phyloP scores from a whole-genome alignment of 495 filamentous ascomycete genomes.

The Pyrenula aspistea region DNA sequence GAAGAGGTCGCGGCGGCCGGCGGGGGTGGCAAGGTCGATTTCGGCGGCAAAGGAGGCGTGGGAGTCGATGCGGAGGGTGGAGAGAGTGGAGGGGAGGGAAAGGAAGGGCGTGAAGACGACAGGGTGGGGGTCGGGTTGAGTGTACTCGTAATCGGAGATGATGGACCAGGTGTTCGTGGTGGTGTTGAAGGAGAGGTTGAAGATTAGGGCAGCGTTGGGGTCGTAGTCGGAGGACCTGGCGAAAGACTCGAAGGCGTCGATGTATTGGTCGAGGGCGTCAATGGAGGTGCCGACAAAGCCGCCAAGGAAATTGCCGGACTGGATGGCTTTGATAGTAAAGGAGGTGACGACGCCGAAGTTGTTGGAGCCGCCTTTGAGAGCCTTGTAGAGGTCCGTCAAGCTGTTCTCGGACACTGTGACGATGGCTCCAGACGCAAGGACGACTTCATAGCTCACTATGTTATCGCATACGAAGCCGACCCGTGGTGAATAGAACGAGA shows the following conservation, averaged over 20 bases:
- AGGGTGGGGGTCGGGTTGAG: slow-evolving; percentile 14
- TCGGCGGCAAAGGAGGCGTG: neutral
- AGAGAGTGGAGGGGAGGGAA: slow-evolving; percentile 11
- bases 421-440: slow-evolving; percentile 20
- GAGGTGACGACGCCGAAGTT: slow-evolving; percentile 28
- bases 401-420: slow-evolving; percentile 16
- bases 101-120: slow-evolving; percentile 17
- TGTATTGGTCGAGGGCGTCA: neutral
- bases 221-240: slow-evolving; percentile 1
- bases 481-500: slow-evolving; percentile 19
- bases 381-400: slow-evolving; percentile 17
- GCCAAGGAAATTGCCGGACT: neutral
- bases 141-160: slow-evolving; percentile 14
- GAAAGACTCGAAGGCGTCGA: slow-evolving; percentile 4
- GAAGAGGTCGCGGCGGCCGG: neutral
- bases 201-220: neutral
- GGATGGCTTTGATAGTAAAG: neutral
- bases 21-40: neutral
- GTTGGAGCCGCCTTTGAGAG: slow-evolving; percentile 24
- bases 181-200: neutral
- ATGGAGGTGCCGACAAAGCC: neutral
- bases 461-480: slow-evolving; percentile 22
- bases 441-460: slow-evolving; percentile 20
- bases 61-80: slow-evolving; percentile 19
- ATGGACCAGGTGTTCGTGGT: neutral